Evolutionary conservation across 164 flowering plant genomes (phyloP).

Genomic region (Echeveria elegans): DNA sequence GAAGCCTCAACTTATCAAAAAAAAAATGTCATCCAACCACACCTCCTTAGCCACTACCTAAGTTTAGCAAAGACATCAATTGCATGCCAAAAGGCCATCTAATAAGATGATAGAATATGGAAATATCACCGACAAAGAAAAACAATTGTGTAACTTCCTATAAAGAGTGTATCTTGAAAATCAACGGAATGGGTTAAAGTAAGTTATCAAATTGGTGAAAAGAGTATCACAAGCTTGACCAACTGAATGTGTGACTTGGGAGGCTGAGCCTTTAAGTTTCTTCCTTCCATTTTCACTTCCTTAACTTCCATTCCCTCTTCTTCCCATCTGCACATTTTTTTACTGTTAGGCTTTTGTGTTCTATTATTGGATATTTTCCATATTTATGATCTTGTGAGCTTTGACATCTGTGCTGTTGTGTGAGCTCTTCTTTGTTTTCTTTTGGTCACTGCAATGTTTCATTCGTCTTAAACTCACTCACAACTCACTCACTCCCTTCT

Average conservation of each 20-base stretch:
- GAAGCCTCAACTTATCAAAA: neutral
- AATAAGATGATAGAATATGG: neutral
- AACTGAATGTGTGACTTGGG: conserved; percentile 1
- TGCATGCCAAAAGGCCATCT: neutral
- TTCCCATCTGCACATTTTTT: neutral
- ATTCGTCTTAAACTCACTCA: neutral
- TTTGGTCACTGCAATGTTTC: conserved; percentile 1
- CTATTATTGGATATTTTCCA: neutral
- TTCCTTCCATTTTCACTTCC: conserved; percentile 1
- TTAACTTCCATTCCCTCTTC: neutral
- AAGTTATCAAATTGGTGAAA: neutral
- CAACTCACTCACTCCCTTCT: neutral
- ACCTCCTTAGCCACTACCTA: neutral
- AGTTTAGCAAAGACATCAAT: conserved; percentile 1
- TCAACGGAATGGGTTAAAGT: neutral
- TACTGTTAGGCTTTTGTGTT: neutral
- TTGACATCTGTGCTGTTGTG: conserved; percentile 2
- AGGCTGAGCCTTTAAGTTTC: neutral
- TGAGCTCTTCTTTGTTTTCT: neutral
- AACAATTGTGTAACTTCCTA: conserved; percentile 4
- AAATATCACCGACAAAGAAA: neutral
- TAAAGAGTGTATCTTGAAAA: neutral
- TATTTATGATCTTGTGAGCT: neutral
- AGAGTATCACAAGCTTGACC: conserved; percentile 8
- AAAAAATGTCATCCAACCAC: conserved; percentile 2